These are phyloP conservation scores for Corrigiola litoralis DNA, from an alignment of 179 eudicot genomes.

Conservation along the genomic window DNA sequence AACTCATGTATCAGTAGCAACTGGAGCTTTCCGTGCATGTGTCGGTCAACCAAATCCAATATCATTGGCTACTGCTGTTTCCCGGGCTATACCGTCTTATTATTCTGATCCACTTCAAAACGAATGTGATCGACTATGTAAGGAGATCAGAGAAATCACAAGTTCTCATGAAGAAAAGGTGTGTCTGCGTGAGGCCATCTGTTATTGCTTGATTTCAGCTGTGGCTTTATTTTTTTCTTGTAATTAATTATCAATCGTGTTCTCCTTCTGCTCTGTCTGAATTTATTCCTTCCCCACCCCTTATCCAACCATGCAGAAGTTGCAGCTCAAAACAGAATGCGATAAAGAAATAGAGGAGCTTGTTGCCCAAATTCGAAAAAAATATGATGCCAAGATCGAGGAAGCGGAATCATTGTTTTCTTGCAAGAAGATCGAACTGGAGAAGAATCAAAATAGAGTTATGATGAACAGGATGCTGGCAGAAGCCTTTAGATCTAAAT, in stretches of 20 bases:
- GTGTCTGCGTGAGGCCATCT: constrained; percentile 8
- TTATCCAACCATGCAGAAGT: constrained; percentile 37
- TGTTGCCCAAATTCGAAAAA: constrained; percentile 44
- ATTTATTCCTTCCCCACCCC: no score
- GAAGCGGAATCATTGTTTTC: constrained; percentile 49
- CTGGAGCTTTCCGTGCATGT: constrained; percentile 20
- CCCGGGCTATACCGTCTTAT: constrained; percentile 2
- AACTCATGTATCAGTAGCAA: constrained; percentile 13
- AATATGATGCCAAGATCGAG: constrained; percentile 45
- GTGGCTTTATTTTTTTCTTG: constrained; percentile 4
- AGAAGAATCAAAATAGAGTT: constrained; percentile 38
- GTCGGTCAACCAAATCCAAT: constrained; percentile 7
- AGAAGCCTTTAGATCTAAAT: constrained; percentile 54
- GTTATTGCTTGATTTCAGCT: not conserved
- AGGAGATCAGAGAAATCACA: constrained; percentile 35
- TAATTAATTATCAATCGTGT: constrained; percentile 2
- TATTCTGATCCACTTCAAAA: constrained; percentile 54
- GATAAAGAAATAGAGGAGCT: constrained; percentile 67
- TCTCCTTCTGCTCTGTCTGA: not conserved
- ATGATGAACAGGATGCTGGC: constrained; percentile 63
- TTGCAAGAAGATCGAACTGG: constrained; percentile 50
- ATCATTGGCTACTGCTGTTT: constrained; percentile 5
- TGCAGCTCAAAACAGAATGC: constrained; percentile 47
- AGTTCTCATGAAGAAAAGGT: constrained; percentile 45
- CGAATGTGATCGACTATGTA: constrained; percentile 50